phyloP scores from a whole-genome alignment of 2,329 filamentous ascomycete genomes.

The Fusarium sp. region DNA sequence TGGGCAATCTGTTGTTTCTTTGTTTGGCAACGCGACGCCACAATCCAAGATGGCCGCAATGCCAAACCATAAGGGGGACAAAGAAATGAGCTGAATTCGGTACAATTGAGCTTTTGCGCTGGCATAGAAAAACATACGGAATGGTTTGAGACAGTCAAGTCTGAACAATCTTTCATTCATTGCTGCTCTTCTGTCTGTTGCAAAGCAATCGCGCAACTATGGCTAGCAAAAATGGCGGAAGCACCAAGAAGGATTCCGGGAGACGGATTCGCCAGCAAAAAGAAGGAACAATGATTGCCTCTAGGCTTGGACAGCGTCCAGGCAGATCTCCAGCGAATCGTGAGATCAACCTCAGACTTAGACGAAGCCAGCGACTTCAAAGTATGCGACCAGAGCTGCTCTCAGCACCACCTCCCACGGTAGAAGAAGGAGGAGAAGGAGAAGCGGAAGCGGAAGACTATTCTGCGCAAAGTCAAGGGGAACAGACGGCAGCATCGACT shows the following conservation, averaged over 20 bases:
- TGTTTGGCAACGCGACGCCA: slow-evolving; percentile 32
- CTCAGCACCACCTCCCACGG: background rate
- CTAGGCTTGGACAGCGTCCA: slow-evolving; percentile 21
- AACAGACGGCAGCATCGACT: background rate
- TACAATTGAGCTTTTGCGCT: background rate
- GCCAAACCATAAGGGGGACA: background rate
- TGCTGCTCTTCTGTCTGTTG: background rate
- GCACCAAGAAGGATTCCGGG: background rate
- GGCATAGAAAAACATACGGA: background rate
- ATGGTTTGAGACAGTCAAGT: background rate
- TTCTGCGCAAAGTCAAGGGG: background rate
- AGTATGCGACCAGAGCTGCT: background rate
- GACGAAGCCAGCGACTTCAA: slow-evolving; percentile 5
- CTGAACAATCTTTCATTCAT: background rate
- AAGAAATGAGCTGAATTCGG: background rate
- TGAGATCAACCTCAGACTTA: slow-evolving; percentile 28
- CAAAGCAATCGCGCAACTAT: background rate
- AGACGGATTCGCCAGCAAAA: background rate
- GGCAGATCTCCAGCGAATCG: slow-evolving; percentile 28
- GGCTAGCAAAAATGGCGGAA: background rate
- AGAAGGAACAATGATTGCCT: background rate
- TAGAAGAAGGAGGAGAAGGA: background rate
- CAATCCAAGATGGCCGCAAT: background rate
- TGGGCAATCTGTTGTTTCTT: slow-evolving; percentile 19
- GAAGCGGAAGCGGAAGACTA: background rate